These are phyloP conservation scores for Acacia concinna DNA, from an alignment of 331 rosid species.

Conservation along the genomic window DNA sequence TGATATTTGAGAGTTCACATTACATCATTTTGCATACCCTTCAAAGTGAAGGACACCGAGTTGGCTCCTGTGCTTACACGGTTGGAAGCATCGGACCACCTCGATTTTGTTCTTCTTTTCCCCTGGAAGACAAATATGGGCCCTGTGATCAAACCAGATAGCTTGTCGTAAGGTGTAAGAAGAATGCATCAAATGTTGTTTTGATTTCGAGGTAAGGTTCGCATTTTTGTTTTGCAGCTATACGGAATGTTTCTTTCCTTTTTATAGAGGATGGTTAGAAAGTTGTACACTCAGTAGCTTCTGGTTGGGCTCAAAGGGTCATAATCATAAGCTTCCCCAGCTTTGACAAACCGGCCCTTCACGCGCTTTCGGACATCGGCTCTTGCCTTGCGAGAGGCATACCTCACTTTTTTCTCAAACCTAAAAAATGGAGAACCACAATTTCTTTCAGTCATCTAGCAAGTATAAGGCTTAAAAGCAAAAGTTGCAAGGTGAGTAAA, in stretches of 20 bases:
- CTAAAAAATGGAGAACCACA: constrained; percentile 39
- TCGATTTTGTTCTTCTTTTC: constrained; percentile 36
- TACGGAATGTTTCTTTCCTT: constrained; percentile 38
- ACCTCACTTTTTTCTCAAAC: constrained; percentile 91
- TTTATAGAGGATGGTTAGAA: constrained; percentile 45
- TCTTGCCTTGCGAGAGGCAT: constrained; percentile 95
- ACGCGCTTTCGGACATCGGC: constrained; percentile 91
- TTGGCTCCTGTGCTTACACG: constrained; percentile 35
- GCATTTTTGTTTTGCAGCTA: constrained; percentile 36
- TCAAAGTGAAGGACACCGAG: constrained; percentile 38
- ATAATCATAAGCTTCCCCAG: constrained; percentile 86
- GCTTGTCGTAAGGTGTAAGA: constrained; percentile 46
- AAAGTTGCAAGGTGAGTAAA: constrained; percentile 5
- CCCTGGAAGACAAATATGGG: constrained; percentile 41
- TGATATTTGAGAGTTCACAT: constrained; percentile 28
- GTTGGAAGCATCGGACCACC: constrained; percentile 35
- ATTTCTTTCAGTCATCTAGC: constrained; percentile 21
- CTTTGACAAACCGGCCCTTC: constrained; percentile 95
- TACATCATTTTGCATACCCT: constrained; percentile 28
- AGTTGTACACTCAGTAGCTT: constrained; percentile 78
- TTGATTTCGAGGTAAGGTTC: constrained; percentile 38
- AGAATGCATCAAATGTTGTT: constrained; percentile 39
- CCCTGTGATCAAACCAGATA: constrained; percentile 61
- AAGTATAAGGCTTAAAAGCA: constrained; percentile 10
- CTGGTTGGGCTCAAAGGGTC: constrained; percentile 86